Evolutionary conservation across 306 rosid genomes (phyloP).

Genomic region (Begonia loranthoides): DNA sequence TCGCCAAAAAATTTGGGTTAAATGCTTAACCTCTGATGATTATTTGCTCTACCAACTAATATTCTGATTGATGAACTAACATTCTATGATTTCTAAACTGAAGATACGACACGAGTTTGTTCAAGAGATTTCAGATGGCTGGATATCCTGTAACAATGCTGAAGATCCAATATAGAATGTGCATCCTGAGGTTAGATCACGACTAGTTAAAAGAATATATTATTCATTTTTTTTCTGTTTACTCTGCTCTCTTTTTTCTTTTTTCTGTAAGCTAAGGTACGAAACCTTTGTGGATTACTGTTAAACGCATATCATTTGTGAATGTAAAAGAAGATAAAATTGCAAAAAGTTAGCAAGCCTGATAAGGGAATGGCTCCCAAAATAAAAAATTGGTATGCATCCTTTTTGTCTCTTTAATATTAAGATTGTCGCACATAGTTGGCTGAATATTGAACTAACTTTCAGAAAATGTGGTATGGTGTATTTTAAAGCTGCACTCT

Average conservation of each 20-base stretch:
- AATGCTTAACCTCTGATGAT: conserved; percentile 3
- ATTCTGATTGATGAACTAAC: background rate
- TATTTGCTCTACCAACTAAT: background rate
- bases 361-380: too few relatives aligned
- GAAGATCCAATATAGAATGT: conserved; percentile 96
- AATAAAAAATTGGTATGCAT: too few relatives aligned
- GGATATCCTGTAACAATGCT: conserved; percentile 96
- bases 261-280: background rate
- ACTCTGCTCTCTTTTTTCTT: background rate
- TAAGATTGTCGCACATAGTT: too few relatives aligned
- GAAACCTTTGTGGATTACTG: too few relatives aligned
- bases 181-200: conserved; percentile 89
- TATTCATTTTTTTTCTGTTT: background rate
- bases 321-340: too few relatives aligned
- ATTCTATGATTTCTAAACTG: conserved; percentile 15
- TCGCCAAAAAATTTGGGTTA: conserved; percentile 64
- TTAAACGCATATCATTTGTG: too few relatives aligned
- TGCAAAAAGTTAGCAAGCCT: too few relatives aligned
- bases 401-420: too few relatives aligned
- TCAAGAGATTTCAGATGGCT: conserved; percentile 67
- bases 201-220: conserved; percentile 4
- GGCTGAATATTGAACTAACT: too few relatives aligned
- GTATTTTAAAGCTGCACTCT: too few relatives aligned
- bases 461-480: too few relatives aligned
- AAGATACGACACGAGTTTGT: conserved; percentile 81